Evolutionary conservation across 805 yeast genomes (phyloP), one percentile per base, ranked within the genome.

Genomic region (Hanseniaspora guilliermondii): DNA sequence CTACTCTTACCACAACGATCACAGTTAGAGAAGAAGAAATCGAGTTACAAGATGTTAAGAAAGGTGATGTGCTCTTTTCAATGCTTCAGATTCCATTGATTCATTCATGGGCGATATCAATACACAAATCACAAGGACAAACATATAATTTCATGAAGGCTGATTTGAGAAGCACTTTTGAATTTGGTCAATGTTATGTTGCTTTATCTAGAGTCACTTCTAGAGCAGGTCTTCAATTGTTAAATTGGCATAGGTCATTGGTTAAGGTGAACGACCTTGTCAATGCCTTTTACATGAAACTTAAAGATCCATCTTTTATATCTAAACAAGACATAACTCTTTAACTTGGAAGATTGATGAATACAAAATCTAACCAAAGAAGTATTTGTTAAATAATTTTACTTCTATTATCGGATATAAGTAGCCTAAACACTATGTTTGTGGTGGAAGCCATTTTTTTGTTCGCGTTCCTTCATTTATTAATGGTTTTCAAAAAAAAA

Each of bases 121-220:
- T 93, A 42, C 98, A 93, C 65, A 91, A 93, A 68, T 82, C 97
- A 0, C 98, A 91, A 66, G 98, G 98, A 0, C 89, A 93, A 68
- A 85, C 97, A 0, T 67, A 87, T 42, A 80, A 83, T 4, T 74
- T 78, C 55, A 87, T 86, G 4, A 76, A 76, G 58, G 95, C 91
- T 5, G 95, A 93, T 65, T 72, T 91, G 57, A 72, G 75, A 39
- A 73, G 74, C 55, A 80, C 84, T 1, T 91, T 91, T 67, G 97
- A 89, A 64, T 81, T 79, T 50, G 98, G 98, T 0, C 98, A 91
- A 65, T 93, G 95, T 0, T 91, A 91, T 63, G 98, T 91, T 33
- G 98, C 97, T 0, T 69, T 91, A 35, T 86, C 96, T 11, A 77
- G 98, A 66, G 97, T 96, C 0, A 84, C 83, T 1, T 76, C 84